phyloP scores from a whole-genome alignment of 192 early-diverging fungal genomes.

The Bifiguratus adelaidae region DNA sequence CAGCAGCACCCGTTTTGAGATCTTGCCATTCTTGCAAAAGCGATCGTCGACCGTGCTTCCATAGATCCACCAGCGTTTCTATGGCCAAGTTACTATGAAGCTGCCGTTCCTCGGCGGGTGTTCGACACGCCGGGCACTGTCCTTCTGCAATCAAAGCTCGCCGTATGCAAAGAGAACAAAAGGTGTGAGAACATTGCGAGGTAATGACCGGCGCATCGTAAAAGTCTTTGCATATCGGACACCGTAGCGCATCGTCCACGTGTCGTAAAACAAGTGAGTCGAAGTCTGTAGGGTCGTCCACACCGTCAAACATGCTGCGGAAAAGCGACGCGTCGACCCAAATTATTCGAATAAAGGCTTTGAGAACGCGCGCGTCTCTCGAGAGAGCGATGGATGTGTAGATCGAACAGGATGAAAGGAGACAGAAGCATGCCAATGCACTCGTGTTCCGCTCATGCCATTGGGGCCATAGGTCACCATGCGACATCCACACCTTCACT shows the following conservation, averaged over 20 bases:
- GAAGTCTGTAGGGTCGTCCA: constrained; percentile 70
- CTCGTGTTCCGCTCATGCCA: no score
- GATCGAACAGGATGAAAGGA: no score
- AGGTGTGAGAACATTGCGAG: constrained; percentile 56
- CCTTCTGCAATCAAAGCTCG: constrained; percentile 43
- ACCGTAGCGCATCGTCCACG: constrained; percentile 59
- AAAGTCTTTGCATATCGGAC: constrained; percentile 70
- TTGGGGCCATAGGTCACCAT: no score
- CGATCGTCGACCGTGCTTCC: constrained; percentile 13
- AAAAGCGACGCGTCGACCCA: no score
- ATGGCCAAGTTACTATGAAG: constrained; percentile 14
- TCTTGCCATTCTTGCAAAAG: neutral
- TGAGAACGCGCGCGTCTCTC: no score
- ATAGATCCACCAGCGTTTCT: constrained; percentile 11
- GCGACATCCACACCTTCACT: no score
- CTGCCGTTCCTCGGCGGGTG: constrained; percentile 8
- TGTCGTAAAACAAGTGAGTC: constrained; percentile 33
- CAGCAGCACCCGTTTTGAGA: neutral
- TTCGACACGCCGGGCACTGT: constrained; percentile 56
- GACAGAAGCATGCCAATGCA: no score
- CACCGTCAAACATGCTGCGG: constrained; percentile 18
- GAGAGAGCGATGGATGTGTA: no score
- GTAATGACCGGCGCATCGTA: constrained; percentile 46
- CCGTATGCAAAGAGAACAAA: constrained; percentile 69
- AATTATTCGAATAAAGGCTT: no score